Evolutionary conservation across 2,329 filamentous ascomycete genomes (phyloP).

Genomic region (Didymella glomerata): DNA sequence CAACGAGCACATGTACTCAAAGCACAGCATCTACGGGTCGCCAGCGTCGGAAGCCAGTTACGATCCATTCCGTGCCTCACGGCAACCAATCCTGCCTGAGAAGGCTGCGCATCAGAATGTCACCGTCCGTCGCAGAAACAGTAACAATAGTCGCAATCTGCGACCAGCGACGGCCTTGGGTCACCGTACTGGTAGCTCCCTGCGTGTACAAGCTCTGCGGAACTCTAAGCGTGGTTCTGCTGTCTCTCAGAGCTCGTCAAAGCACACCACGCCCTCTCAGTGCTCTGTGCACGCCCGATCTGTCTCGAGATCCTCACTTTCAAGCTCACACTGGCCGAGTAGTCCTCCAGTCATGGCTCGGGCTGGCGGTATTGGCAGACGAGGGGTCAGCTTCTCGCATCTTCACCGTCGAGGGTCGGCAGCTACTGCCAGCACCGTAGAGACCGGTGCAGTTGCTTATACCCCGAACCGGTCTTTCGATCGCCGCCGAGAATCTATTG

Average conservation of each 20-base stretch:
- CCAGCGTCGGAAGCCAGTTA: constrained; percentile 70
- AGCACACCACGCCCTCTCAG: constrained; percentile 43
- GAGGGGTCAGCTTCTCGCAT: constrained; percentile 71
- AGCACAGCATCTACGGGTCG: constrained; percentile 61
- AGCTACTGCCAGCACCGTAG: constrained; percentile 50
- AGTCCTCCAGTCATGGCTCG: constrained; percentile 58
- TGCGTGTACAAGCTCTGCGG: constrained; percentile 53
- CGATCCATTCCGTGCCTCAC: constrained; percentile 81
- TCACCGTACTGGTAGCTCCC: constrained; percentile 54
- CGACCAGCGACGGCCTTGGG: constrained; percentile 49
- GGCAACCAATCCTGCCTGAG: constrained; percentile 57
- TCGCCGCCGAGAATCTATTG: constrained; percentile 31
- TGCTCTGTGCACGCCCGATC: constrained; percentile 35
- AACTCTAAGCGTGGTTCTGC: constrained; percentile 44
- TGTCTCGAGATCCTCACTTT: constrained; percentile 54
- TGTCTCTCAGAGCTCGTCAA: constrained; percentile 45
- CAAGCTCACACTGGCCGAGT: constrained; percentile 58
- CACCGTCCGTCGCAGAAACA: constrained; percentile 67
- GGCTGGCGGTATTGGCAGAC: constrained; percentile 64
- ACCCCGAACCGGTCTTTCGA: constrained; percentile 44
- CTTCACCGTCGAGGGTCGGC: constrained; percentile 56
- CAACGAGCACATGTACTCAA: constrained; percentile 60
- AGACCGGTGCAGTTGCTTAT: constrained; percentile 37
- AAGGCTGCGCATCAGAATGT: constrained; percentile 69
- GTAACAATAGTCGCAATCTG: constrained; percentile 44